Base-by-base conservation (phyloP, 208 protist genomes). In the Herpetomonas tarakana region DNA sequence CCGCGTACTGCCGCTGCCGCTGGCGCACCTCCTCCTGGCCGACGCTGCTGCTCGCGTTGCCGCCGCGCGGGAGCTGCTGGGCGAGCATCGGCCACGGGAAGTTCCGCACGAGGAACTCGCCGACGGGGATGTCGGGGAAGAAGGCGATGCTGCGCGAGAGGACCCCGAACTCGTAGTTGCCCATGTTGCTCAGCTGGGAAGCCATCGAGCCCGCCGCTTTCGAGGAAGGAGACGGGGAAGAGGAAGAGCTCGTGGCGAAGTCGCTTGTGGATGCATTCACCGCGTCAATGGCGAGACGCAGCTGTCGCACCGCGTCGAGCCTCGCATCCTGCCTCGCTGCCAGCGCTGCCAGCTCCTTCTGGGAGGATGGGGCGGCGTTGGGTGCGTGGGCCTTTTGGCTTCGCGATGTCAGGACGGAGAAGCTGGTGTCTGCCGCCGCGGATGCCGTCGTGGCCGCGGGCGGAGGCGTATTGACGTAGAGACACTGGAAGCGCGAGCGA, bases 401-500 rank as follows among this genome's bases (percentile, higher is more conserved):
- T 28, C 62, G 19, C 9, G 70, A 6, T 18, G 65, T 64, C 16
- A 68, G 61, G 3, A 60, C 22, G 16, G 41, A 22, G n/a, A 27
- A 7, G 25, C 4, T 11, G 26, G 6, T 19, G 38, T 11, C 3
- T 27, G 47, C 35, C 39, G 47, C 56, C 18, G 44, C 47, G 25
- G 35, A 58, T 12, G 63, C 68, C 24, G 67, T 47, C 19, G 31
- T n/a, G 24, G 78, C 27, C 6, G 79, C 30, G 4, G 76, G 78
- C 29, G 75, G 65, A 0, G 76, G 76, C 14, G 81, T 73, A 31
- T 73, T 58, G 24, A 90, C 74, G 59, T 88, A 90, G 14, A 95
- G 73, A 51, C 81, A 92, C 68, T 95, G 86, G 38, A 94, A 94
- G 27, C 84, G 81, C 11, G 83, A 92, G 18, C 89, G 78, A 58